Evolutionary conservation across 768 basidiomycete genomes (phyloP).

Genomic region (Leccinum rimulosum): DNA sequence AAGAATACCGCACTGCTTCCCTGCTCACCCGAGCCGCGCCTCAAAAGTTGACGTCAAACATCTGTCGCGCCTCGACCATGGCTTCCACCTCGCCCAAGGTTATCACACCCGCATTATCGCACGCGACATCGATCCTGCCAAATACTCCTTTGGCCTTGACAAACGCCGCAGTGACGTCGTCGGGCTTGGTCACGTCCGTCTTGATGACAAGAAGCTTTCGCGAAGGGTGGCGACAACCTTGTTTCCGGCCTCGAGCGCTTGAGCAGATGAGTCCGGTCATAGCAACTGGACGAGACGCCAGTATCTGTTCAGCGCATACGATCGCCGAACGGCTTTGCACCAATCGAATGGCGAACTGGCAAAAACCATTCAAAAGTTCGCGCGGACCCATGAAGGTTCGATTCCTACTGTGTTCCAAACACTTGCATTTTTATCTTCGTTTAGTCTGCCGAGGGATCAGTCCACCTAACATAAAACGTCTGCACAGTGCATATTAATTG

Average conservation of each 20-base stretch:
- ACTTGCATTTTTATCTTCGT: neutral
- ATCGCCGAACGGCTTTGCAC: neutral
- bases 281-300: slow-evolving; percentile 23
- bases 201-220: slow-evolving; percentile 32
- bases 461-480: neutral
- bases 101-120: slow-evolving; percentile 30
- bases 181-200: slow-evolving; percentile 31
- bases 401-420: too few relatives aligned
- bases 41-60: slow-evolving; percentile 41
- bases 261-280: slow-evolving; percentile 28
- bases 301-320: neutral
- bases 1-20: slow-evolving; percentile 24
- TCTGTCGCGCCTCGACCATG: slow-evolving; percentile 24
- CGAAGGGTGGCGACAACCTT: slow-evolving; percentile 31
- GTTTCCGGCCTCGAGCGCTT: slow-evolving; percentile 30
- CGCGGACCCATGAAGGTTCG: too few relatives aligned
- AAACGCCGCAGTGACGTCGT: slow-evolving; percentile 30
- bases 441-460: neutral
- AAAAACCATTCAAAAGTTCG: too few relatives aligned
- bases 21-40: slow-evolving; percentile 22
- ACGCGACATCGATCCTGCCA: slow-evolving; percentile 37
- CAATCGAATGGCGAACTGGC: too few relatives aligned
- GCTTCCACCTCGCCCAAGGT: slow-evolving; percentile 24
- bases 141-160: slow-evolving; percentile 23
- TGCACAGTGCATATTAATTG: neutral